Percentiles rank a stretch among this genome's conserved stretches.
phyloP scores from a whole-genome alignment of 2,329 filamentous ascomycete species.

The Ophiostoma pallidulum region DNA sequence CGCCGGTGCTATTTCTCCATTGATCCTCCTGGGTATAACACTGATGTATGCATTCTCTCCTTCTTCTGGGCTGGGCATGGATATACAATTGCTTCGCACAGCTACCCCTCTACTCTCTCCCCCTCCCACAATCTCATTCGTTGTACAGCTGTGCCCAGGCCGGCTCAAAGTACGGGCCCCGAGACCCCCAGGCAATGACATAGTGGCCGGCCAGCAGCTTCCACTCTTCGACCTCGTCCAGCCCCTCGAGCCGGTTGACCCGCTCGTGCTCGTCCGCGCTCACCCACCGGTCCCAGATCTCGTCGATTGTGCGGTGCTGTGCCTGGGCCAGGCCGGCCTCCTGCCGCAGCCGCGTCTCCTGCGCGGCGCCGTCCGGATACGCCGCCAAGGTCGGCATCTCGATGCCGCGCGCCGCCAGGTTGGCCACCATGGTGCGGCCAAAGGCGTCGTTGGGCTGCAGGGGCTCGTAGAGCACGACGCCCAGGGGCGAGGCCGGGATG shows the following conservation, averaged over 20 bases:
- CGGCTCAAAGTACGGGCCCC: constrained; percentile 34
- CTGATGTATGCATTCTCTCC: no score
- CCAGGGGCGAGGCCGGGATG: constrained; percentile 23
- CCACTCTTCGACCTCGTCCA: constrained; percentile 97
- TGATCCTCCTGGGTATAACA: no score
- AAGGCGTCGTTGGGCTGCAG: constrained; percentile 78
- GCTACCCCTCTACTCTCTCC: not conserved
- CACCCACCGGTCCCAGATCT: constrained; percentile 74
- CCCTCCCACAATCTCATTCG: not conserved
- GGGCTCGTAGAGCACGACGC: constrained; percentile 79
- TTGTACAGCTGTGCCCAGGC: constrained; percentile 21
- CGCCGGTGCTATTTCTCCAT: no score
- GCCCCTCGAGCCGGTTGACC: constrained; percentile 68
- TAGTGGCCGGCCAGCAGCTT: constrained; percentile 80
- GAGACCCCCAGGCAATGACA: constrained; percentile 81
- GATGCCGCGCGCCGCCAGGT: constrained; percentile 74
- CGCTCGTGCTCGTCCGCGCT: constrained; percentile 61
- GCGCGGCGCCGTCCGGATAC: constrained; percentile 59
- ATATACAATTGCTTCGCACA: no score
- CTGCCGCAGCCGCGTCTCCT: constrained; percentile 52
- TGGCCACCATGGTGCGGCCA: constrained; percentile 83
- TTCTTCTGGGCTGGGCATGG: no score
- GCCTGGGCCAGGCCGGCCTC: constrained; percentile 52
- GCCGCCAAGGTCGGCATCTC: constrained; percentile 70
- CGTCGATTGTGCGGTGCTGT: constrained; percentile 36